Conservation (phyloP, 176 grass and related monocot species). For the Triticum timopheevii region DNA sequence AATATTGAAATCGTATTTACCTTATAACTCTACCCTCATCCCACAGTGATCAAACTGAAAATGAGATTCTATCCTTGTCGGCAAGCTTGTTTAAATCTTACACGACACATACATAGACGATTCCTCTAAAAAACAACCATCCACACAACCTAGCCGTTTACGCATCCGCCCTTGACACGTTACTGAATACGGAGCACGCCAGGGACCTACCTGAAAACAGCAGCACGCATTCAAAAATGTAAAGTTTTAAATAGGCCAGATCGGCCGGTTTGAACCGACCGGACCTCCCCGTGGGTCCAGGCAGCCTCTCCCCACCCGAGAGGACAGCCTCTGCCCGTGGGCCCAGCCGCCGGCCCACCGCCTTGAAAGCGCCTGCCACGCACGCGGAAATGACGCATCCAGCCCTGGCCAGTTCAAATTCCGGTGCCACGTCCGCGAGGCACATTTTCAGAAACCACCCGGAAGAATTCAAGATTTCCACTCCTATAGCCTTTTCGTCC, state of each 20-base stretch:
- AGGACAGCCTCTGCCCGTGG: neutral
- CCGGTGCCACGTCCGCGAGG: constrained; percentile 1
- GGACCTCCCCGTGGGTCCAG: neutral
- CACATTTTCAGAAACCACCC: neutral
- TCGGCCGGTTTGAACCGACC: constrained; percentile 26
- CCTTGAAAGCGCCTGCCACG: constrained; percentile 28
- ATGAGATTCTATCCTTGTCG: neutral
- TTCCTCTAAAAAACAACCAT: neutral
- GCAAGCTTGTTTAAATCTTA: neutral
- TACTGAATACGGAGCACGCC: neutral
- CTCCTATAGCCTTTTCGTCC: neutral
- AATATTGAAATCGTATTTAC: too few species aligned
- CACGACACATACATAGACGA: neutral
- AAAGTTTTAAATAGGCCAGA: constrained; percentile 33
- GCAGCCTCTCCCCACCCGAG: neutral
- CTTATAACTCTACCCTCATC: neutral
- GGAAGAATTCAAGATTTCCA: neutral
- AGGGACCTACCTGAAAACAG: constrained; percentile 11
- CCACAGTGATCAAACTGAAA: neutral
- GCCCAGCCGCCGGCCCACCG: neutral
- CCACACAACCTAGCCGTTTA: neutral
- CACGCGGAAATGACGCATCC: constrained; percentile 28
- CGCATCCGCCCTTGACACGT: neutral
- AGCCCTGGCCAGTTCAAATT: constrained; percentile 40
- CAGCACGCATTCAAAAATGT: constrained; percentile 31